Base-by-base conservation (phyloP, 129 eudicot genomes). In the Centrapalus pauciflorus region DNA sequence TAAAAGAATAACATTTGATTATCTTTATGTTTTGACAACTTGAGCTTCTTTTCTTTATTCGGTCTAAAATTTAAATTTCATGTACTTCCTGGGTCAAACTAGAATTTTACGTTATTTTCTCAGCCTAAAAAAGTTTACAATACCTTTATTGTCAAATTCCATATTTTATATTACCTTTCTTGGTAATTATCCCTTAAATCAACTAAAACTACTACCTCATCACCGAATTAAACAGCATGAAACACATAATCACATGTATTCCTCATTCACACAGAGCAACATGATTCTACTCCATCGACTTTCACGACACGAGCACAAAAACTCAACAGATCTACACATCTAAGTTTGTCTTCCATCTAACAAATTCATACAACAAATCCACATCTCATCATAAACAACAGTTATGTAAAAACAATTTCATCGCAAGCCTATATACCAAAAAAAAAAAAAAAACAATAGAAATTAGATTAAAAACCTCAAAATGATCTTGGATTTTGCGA, bases 401-500 rank as follows among this genome's bases (percentile, higher is more conserved):
- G 12, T 13, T 23, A 41, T 34, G n/a, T n/a, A 58, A 24, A n/a
- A 3, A 25, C 29, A 29, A 57, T 38, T 24, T 8, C 32, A 48
- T 71, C 34, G n/a, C n/a, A n/a, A 51, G 0, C 10, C 17, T 29
- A 34, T 12, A 76, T 10, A 14, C 1, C 3, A 19, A 38, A 10
- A 17, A 28, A 25, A 20, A 58, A 16, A 23, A 10, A 7, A 21
- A n/a, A n/a, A n/a, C n/a, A n/a, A n/a, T n/a, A n/a, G n/a, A n/a
- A n/a, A n/a, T n/a, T n/a, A n/a, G 49, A 25, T 7, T 2, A 28
- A 33, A 2, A 11, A 84, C 96, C 89, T 90, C 97, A 51, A 87
- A 90, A 69, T 90, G 97, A 34, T 84, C 80, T 61, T 90, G 97
- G 74, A 87, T 90, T 58, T 87, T 84, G 56, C 79, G 81, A 19